Evolutionary conservation across 1,139 yeast genomes (phyloP), one percentile per base, ranked within the genome.

Genomic region (Petasospora fabianii): DNA sequence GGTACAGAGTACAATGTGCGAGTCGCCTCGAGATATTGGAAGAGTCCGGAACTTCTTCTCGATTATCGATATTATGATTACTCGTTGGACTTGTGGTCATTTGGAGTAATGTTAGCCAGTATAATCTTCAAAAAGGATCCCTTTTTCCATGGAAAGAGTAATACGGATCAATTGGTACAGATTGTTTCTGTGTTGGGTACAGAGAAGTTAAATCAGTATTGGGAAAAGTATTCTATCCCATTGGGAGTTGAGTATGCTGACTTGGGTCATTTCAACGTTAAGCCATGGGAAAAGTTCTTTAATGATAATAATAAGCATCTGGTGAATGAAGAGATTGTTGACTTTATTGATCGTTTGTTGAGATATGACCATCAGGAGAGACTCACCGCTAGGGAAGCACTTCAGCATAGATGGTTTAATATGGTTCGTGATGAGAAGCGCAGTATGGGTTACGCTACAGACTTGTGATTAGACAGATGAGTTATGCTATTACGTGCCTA

Each of bases 291-390:
- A 97, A 64, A 82, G 41, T 90, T 92, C 54, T 69, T 87, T 48
- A 88, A 77, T 55, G 80, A 78, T 39, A 77, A 76, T 38, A 92
- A 90, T 62, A 75, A 72, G 57, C 79, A 77, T 50, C 73, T 87
- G 45, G 77, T 85, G 21, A 74, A 80, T 38, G 69, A 73, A 12
- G 90, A 83, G 41, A 81, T 86, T 34, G 69, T 92, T 48, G 96
- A 22, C 88, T 60, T 75, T 51, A 73, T 90, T 46, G 97, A 90
- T 61, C 75, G 80, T 48, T 66, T 92, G 51, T 70, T 92, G 54
- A 75, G 86, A 45, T 92, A 87, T 58, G 98, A 92, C 59, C 98
- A 92, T 60, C 96, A 88, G 60, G 90, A 84, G 59, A 77, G 98
- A 54, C 72, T 88, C 43, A 92, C 98, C 8, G 97, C 97, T 2